phyloP scores from a whole-genome alignment of 2,329 filamentous ascomycete species.

The Fusarium tricinctum region DNA sequence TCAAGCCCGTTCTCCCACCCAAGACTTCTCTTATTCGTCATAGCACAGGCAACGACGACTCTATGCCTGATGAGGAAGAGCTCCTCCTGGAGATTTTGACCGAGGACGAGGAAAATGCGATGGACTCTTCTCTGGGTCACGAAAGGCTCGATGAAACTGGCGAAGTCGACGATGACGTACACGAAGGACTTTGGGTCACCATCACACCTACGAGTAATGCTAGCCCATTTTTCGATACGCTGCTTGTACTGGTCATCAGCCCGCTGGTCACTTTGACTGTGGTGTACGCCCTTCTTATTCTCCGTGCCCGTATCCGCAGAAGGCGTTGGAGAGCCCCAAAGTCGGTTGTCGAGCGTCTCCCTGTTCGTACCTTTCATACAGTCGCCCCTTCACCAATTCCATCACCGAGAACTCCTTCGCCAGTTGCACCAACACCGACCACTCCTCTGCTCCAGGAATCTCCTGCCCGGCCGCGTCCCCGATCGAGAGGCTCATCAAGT shows the following conservation, averaged over 20 bases:
- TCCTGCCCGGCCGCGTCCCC: conserved; percentile 68
- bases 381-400: conserved; percentile 72
- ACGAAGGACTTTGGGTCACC: conserved; percentile 94
- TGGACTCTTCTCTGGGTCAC: conserved; percentile 46
- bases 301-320: conserved; percentile 89
- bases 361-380: conserved; percentile 94
- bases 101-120: conserved; percentile 48
- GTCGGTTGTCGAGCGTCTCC: conserved; percentile 93
- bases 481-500: conserved; percentile 75
- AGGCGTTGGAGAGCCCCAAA: conserved; percentile 97
- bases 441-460: conserved; percentile 82
- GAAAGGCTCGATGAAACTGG: conserved; percentile 42
- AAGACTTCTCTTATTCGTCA: conserved; percentile 19
- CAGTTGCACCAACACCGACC: conserved; percentile 76
- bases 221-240: conserved; percentile 94
- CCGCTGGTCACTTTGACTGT: conserved; percentile 92
- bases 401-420: conserved; percentile 71
- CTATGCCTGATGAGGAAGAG: conserved; percentile 29
- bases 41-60: conserved; percentile 9
- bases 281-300: conserved; percentile 88
- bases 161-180: conserved; percentile 51
- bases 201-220: conserved; percentile 90
- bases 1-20: conserved; percentile 19
- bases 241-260: conserved; percentile 96
- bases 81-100: conserved; percentile 40